A percentile compares a stretch with the other conserved stretches of the same genome.
These are phyloP conservation scores for Diplocarpon mali DNA, from an alignment of 2,329 filamentous ascomycete genomes.

Conservation along the genomic window DNA sequence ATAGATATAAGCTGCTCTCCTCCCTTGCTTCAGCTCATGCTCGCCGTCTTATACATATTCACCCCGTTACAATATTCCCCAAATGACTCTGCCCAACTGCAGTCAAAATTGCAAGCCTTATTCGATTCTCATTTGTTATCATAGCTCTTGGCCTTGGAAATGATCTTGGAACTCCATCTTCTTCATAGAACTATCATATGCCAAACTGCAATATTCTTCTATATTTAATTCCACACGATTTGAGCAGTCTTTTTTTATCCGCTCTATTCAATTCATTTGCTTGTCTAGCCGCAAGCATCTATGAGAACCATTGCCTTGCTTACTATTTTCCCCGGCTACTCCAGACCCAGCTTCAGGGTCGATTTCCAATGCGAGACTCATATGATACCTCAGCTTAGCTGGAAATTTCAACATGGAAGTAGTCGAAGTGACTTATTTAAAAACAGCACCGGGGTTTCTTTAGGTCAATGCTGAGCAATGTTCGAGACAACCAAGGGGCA, in stretches of 20 bases:
- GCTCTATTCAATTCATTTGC: too few species aligned
- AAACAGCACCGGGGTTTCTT: constrained; percentile 8
- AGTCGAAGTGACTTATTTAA: constrained; percentile 9
- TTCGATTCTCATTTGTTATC: neutral
- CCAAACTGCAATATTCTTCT: constrained; percentile 4
- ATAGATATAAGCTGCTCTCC: neutral
- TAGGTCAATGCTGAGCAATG: constrained; percentile 7
- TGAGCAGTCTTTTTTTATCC: constrained; percentile 9
- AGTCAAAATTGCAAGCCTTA: neutral
- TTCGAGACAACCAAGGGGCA: constrained; percentile 26
- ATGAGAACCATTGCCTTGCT: too few species aligned
- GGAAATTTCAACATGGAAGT: constrained; percentile 12
- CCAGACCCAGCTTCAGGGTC: too few species aligned
- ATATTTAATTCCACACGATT: constrained; percentile 3
- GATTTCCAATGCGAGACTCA: constrained; percentile 10
- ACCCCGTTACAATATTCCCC: neutral
- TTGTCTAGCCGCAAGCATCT: too few species aligned
- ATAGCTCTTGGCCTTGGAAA: neutral
- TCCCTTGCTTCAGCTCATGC: neutral
- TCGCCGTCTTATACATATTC: neutral
- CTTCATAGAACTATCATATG: constrained; percentile 2
- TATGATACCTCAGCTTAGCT: too few species aligned
- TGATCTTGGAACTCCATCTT: neutral
- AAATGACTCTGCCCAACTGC: neutral
- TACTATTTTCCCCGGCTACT: too few species aligned